Conservation (phyloP, 352 stramenopile species). For the Hyphochytrium catenoides region DNA sequence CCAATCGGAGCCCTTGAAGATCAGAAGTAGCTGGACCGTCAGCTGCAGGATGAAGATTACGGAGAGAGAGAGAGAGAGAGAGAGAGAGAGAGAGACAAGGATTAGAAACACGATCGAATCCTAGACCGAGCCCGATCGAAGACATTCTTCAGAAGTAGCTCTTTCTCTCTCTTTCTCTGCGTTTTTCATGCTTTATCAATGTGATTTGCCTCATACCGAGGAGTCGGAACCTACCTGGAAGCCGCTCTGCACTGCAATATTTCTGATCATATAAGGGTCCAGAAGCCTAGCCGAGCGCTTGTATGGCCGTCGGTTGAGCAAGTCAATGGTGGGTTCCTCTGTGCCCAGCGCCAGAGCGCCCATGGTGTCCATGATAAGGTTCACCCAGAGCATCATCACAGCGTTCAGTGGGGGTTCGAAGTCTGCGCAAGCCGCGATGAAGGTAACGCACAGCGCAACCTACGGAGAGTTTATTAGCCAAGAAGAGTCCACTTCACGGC, state of each 20-base stretch:
- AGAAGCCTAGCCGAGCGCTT: constrained; percentile 32
- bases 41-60: constrained; percentile 29
- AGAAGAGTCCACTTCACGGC: too few relatives aligned
- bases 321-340: constrained; percentile 26
- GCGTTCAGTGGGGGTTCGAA: constrained; percentile 50
- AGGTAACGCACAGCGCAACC: constrained; percentile 37
- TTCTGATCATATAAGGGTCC: constrained; percentile 35
- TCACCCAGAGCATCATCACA: constrained; percentile 68
- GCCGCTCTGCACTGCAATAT: constrained; percentile 30
- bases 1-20: constrained; percentile 22
- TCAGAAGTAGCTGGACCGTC: constrained; percentile 49
- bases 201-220: neutral
- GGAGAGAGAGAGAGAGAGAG: too few relatives aligned
- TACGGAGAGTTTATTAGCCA: too few relatives aligned
- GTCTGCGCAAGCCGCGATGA: constrained; percentile 46
- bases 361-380: constrained; percentile 63
- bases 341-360: constrained; percentile 36
- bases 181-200: too few relatives aligned
- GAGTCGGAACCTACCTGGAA: constrained; percentile 17
- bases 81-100: too few relatives aligned
- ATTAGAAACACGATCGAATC: too few relatives aligned
- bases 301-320: constrained; percentile 36
- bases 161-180: too few relatives aligned
- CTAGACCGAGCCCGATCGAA: too few relatives aligned
- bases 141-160: too few relatives aligned